Evolutionary conservation across 1,139 yeast species (phyloP).

Genomic region (Diutina sp.): DNA sequence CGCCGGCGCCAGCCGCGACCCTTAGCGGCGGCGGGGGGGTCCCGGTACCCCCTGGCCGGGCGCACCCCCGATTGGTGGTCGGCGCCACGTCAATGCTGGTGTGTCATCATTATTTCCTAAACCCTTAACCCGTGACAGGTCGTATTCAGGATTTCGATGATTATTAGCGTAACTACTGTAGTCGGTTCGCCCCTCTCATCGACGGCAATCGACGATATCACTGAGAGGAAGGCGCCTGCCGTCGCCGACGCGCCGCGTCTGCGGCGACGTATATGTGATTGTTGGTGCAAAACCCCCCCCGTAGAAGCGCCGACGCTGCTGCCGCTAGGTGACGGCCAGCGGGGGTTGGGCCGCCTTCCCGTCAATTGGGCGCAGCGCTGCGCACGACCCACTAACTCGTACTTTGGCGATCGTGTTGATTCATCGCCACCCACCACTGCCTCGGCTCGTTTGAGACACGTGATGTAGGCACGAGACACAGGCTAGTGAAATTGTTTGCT

Average conservation of each 20-base stretch:
- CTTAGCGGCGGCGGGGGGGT: background rate
- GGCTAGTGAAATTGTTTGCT: background rate
- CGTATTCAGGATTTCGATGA: too few relatives aligned
- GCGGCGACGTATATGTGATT: background rate
- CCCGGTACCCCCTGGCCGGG: background rate
- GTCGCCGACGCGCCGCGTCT: background rate
- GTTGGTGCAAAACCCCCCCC: background rate
- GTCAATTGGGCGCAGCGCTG: too few relatives aligned
- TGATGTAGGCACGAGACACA: background rate
- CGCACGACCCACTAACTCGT: too few relatives aligned
- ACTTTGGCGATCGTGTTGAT: too few relatives aligned
- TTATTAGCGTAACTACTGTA: too few relatives aligned
- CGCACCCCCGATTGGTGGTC: background rate
- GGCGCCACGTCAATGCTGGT: background rate
- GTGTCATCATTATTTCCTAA: background rate
- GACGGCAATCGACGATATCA: background rate
- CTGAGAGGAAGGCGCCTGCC: background rate
- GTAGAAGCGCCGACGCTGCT: too few relatives aligned
- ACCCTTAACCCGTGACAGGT: background rate
- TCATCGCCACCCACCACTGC: too few relatives aligned
- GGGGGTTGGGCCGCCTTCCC: too few relatives aligned
- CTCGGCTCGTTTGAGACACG: background rate
- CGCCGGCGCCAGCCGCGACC: background rate
- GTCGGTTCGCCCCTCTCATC: too few relatives aligned
- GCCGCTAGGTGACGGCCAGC: too few relatives aligned